Percentiles rank a stretch among this genome's conserved stretches.
Evolutionary conservation across 202 grass and related monocot species (phyloP).

Genomic region (Schoenoplectus triqueter): DNA sequence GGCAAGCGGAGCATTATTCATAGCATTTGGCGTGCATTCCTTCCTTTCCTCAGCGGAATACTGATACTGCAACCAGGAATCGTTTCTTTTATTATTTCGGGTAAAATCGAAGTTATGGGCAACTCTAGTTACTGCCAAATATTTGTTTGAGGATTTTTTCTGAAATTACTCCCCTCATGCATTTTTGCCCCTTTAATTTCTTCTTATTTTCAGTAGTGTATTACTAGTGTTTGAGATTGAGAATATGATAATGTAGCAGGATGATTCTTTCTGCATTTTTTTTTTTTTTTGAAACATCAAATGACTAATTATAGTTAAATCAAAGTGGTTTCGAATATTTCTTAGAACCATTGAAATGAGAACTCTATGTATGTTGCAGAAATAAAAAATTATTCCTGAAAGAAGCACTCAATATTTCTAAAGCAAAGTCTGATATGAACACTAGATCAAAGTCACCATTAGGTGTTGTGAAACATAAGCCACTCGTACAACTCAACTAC

Average conservation of each 20-base stretch:
- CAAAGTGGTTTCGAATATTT: background rate
- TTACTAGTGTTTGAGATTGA: background rate
- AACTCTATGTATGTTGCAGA: background rate
- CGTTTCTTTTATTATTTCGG: background rate
- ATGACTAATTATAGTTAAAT: background rate
- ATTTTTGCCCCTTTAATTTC: background rate
- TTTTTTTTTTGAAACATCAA: background rate
- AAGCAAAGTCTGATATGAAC: background rate
- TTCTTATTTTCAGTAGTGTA: background rate
- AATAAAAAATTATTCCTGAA: too few species aligned
- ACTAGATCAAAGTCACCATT: background rate
- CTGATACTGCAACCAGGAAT: background rate
- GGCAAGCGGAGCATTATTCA: slow-evolving; percentile 80
- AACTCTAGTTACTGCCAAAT: background rate
- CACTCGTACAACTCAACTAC: slow-evolving; percentile 14
- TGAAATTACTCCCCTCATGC: background rate
- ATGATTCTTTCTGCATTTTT: background rate
- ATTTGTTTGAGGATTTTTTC: background rate
- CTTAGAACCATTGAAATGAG: background rate
- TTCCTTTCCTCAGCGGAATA: slow-evolving; percentile 44
- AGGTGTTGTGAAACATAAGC: background rate
- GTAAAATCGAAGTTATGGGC: background rate
- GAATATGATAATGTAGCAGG: background rate
- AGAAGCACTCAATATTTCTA: background rate
- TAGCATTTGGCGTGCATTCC: slow-evolving; percentile 79